Conservation (phyloP, 805 yeast genomes). For the Yarrowia sp. region DNA sequence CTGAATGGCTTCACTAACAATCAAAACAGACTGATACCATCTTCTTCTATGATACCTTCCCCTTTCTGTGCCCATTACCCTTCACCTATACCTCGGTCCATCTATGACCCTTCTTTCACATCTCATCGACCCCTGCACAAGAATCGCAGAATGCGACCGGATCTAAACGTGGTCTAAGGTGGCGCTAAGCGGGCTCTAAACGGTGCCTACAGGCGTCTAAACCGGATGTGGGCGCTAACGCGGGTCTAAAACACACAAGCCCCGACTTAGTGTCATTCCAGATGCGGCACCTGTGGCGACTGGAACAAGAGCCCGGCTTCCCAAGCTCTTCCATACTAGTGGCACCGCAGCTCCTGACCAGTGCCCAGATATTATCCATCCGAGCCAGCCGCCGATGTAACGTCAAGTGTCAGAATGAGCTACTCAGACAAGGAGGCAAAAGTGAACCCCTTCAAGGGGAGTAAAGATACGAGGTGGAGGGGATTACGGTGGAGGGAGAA, state of each 20-base stretch:
- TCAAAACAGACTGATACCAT: too few species aligned
- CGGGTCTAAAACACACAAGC: conserved; percentile 1
- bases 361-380: not conserved
- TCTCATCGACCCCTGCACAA: conserved; percentile 35
- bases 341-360: not conserved
- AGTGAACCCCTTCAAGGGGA: not conserved
- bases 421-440: not conserved
- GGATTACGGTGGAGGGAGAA: not conserved
- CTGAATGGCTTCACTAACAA: too few species aligned
- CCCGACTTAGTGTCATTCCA: conserved; percentile 11
- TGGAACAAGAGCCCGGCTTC: too few species aligned
- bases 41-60: too few species aligned
- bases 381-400: conserved; percentile 5
- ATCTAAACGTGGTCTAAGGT: not conserved
- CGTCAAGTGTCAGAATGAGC: not conserved
- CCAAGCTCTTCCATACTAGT: too few species aligned
- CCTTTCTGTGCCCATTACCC: too few species aligned
- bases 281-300: conserved; percentile 4
- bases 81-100: not conserved
- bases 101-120: not conserved
- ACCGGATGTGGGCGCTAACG: not conserved
- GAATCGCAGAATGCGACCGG: conserved; percentile 20
- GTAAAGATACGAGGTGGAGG: not conserved
- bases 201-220: not conserved
- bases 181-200: not conserved